A percentile compares a stretch with the other conserved stretches of the same genome.
Conservation (phyloP, 306 rosid genomes). For the Lathyrus tuberosus region DNA sequence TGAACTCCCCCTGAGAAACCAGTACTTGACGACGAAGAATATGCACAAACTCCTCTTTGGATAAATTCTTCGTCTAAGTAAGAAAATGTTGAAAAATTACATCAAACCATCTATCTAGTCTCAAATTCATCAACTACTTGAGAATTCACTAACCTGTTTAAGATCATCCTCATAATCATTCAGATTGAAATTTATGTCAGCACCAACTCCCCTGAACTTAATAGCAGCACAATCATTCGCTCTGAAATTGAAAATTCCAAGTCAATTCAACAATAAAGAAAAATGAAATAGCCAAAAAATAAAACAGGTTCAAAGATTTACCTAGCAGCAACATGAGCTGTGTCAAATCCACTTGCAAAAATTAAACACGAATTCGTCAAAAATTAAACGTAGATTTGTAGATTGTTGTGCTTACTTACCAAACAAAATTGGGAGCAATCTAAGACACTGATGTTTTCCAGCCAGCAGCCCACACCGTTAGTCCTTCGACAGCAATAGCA, state of each 20-base stretch:
- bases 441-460: no score
- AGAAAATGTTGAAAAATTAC: slow-evolving; percentile 18
- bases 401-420: no score
- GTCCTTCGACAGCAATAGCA: no score
- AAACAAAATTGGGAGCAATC: no score
- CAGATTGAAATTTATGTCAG: no score
- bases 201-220: slow-evolving; percentile 95
- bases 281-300: not conserved
- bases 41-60: slow-evolving; percentile 93
- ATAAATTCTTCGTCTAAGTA: slow-evolving; percentile 73
- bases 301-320: slow-evolving; percentile 28
- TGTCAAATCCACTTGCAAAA: slow-evolving; percentile 91
- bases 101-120: no score
- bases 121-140: no score
- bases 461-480: no score
- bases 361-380: slow-evolving; percentile 38
- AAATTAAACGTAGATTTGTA: no score
- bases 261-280: slow-evolving; percentile 22
- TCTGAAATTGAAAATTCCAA: slow-evolving; percentile 47
- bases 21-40: slow-evolving; percentile 93
- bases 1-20: slow-evolving; percentile 97
- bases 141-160: no score
- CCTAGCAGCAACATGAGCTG: slow-evolving; percentile 99
- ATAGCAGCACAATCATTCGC: slow-evolving; percentile 99
- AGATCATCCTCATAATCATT: no score